Evolutionary conservation across 192 early-diverging fungal species (phyloP).

Genomic region (Oehlia diaphana): DNA sequence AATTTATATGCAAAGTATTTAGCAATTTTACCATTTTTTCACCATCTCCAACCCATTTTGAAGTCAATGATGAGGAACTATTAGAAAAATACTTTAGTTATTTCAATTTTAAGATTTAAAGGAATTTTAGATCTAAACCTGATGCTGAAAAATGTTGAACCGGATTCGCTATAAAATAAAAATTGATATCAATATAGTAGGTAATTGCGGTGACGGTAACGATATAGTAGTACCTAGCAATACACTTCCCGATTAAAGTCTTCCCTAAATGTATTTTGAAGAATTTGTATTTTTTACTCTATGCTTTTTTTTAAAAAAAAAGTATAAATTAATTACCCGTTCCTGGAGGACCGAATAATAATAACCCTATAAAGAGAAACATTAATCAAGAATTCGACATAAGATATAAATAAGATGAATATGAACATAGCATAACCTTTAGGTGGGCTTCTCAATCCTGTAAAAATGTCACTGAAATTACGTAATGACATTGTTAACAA

Average conservation of each 20-base stretch:
- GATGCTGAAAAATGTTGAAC: slow-evolving; percentile 91
- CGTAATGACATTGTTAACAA: background rate
- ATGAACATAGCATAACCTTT: slow-evolving; percentile 53
- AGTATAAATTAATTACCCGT: slow-evolving; percentile 43
- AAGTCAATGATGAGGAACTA: slow-evolving; percentile 83
- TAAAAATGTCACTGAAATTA: slow-evolving; percentile 72
- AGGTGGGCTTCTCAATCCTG: slow-evolving; percentile 76
- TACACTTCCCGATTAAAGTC: slow-evolving; percentile 88
- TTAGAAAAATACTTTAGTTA: background rate
- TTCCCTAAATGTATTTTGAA: slow-evolving; percentile 46
- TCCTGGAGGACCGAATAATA: slow-evolving; percentile 90
- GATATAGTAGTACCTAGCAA: slow-evolving; percentile 56
- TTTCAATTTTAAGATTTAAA: background rate
- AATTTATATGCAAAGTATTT: background rate
- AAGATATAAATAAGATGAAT: background rate
- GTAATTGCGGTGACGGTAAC: too few species aligned
- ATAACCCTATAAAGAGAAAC: slow-evolving; percentile 45
- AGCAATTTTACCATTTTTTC: slow-evolving; percentile 76
- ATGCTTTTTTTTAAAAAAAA: slow-evolving; percentile 3
- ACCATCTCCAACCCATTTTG: slow-evolving; percentile 94
- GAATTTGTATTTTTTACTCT: too few species aligned
- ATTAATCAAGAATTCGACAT: background rate
- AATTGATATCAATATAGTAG: background rate
- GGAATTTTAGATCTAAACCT: slow-evolving; percentile 26
- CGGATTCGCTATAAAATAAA: slow-evolving; percentile 53